Evolutionary conservation across 2,329 filamentous ascomycete species (phyloP).

Genomic region (Ascochyta lentis): DNA sequence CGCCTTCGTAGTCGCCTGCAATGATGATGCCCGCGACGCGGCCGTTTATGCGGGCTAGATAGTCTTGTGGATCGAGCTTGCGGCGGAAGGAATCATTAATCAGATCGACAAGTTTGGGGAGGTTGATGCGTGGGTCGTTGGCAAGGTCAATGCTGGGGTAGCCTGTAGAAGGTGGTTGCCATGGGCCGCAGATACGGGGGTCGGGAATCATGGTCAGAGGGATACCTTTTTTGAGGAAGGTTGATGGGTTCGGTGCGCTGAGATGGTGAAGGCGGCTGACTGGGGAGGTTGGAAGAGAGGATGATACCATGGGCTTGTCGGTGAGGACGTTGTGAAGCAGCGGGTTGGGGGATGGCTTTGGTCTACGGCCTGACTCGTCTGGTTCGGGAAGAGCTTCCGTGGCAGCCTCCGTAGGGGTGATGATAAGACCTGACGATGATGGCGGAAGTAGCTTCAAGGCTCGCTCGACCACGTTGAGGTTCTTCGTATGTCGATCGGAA

Average conservation of each 20-base stretch:
- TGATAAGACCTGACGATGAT: constrained; percentile 86
- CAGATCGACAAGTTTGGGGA: constrained; percentile 80
- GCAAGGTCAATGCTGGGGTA: constrained; percentile 71
- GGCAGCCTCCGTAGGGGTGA: constrained; percentile 84
- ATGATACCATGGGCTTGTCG: constrained; percentile 90
- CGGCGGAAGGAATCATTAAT: constrained; percentile 94
- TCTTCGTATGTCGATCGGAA: constrained; percentile 64
- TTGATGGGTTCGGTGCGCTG: constrained; percentile 64
- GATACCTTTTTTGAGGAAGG: constrained; percentile 90
- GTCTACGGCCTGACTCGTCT: constrained; percentile 54
- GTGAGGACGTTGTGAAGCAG: constrained; percentile 95
- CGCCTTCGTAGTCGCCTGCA: constrained; percentile 95
- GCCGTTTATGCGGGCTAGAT: constrained; percentile 78
- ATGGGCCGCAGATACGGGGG: constrained; percentile 64
- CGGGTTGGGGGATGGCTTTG: constrained; percentile 73
- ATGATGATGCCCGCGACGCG: constrained; percentile 91
- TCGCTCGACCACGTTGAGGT: constrained; percentile 74
- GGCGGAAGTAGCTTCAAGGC: constrained; percentile 79
- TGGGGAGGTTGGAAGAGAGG: constrained; percentile 74
- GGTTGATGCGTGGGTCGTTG: constrained; percentile 77
- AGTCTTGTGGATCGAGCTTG: constrained; percentile 82
- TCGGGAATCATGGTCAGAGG: constrained; percentile 84
- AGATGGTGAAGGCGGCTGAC: constrained; percentile 37
- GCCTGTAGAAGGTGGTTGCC: constrained; percentile 70
- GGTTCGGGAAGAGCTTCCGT: constrained; percentile 52